Percentiles rank a stretch among this genome's conserved stretches.
Conservation (phyloP, 805 yeast genomes). For the Wickerhamomyces hampshirensis region DNA sequence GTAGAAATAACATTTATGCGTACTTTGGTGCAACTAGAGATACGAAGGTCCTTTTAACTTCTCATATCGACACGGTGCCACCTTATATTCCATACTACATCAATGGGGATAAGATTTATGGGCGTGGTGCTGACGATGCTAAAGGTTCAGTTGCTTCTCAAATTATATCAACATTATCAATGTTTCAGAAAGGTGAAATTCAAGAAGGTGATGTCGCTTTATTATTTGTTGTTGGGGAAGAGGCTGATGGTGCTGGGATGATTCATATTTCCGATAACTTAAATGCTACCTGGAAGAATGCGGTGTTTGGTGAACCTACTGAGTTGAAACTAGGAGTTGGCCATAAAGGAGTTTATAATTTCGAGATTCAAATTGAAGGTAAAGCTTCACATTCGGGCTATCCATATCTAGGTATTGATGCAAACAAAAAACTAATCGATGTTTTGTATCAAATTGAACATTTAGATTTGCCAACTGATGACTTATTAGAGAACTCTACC, state of each 20-base stretch:
- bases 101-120: constrained; percentile 46
- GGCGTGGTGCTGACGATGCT: constrained; percentile 71
- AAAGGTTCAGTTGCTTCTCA: constrained; percentile 67
- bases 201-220: constrained; percentile 53
- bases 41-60: constrained; percentile 48
- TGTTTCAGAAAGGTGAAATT: constrained; percentile 34
- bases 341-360: constrained; percentile 55
- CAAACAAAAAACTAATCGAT: constrained; percentile 51
- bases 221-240: constrained; percentile 69
- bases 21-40: constrained; percentile 40
- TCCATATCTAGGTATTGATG: constrained; percentile 63
- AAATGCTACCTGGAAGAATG: constrained; percentile 50
- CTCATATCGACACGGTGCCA: constrained; percentile 73
- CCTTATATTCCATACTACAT: constrained; percentile 50
- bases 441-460: constrained; percentile 41
- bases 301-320: constrained; percentile 73
- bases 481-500: constrained; percentile 55
- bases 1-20: constrained; percentile 52
- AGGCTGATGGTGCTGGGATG: constrained; percentile 65
- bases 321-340: constrained; percentile 64
- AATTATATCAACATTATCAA: constrained; percentile 46
- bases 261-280: constrained; percentile 29
- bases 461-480: constrained; percentile 43
- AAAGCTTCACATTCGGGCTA: constrained; percentile 63
- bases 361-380: constrained; percentile 44